Evolutionary conservation across 1,139 yeast species (phyloP).

Genomic region (Zygosaccharomyces pseudobailii): DNA sequence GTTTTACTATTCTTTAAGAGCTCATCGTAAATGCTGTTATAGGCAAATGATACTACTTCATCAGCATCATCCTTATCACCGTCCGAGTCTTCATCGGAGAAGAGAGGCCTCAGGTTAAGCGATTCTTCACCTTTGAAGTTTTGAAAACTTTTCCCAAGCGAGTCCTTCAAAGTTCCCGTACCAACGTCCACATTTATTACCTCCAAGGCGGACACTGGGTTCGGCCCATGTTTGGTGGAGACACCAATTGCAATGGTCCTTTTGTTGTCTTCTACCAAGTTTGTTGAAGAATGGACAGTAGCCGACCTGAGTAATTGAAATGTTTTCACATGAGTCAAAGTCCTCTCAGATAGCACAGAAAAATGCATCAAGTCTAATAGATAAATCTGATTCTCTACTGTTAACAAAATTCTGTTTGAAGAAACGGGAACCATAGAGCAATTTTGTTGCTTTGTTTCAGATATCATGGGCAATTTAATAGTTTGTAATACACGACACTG

Average conservation of each 20-base stretch:
- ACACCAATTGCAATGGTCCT: slow-evolving; percentile 31
- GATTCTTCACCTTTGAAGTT: slow-evolving; percentile 15
- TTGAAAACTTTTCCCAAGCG: slow-evolving; percentile 59
- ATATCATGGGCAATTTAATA: slow-evolving; percentile 24
- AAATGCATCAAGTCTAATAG: slow-evolving; percentile 42
- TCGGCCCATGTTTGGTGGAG: slow-evolving; percentile 27
- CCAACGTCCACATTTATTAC: slow-evolving; percentile 58
- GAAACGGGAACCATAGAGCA: slow-evolving; percentile 34
- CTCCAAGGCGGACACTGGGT: slow-evolving; percentile 32
- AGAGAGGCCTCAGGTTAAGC: slow-evolving; percentile 23
- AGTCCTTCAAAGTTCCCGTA: slow-evolving; percentile 63
- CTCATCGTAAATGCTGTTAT: slow-evolving; percentile 26
- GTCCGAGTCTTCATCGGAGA: slow-evolving; percentile 17
- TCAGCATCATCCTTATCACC: slow-evolving; percentile 15
- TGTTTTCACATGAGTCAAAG: slow-evolving; percentile 30
- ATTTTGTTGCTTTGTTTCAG: slow-evolving; percentile 12
- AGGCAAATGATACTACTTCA: slow-evolving; percentile 23
- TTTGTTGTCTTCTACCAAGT: slow-evolving; percentile 14
- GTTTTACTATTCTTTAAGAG: slow-evolving; percentile 17
- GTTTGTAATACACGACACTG: slow-evolving; percentile 30
- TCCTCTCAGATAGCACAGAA: slow-evolving; percentile 37
- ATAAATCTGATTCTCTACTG: slow-evolving; percentile 33
- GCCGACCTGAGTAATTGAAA: slow-evolving; percentile 31
- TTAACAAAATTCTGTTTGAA: slow-evolving; percentile 37
- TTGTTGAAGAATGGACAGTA: slow-evolving; percentile 13